Base-by-base conservation (phyloP, 345 rosid genomes). In the Melaleuca quinquenervia region DNA sequence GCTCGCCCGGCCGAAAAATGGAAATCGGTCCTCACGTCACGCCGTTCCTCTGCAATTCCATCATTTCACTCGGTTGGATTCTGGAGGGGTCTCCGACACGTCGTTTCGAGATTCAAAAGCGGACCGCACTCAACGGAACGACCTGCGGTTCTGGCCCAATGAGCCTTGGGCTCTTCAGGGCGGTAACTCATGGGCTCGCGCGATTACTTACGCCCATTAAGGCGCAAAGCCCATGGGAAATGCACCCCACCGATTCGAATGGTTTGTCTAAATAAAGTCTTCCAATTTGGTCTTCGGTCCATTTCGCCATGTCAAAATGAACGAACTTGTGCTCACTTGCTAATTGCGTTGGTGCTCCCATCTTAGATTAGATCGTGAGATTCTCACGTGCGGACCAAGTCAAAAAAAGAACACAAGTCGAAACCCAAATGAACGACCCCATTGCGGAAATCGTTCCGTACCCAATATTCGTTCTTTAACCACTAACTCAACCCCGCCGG, bases 341-440 rank as follows among this genome's bases (percentile, higher is more conserved):
- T 5, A 20, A 70, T 70, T 36, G 26, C 48, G 24, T 70, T 1
- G 0, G 24, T 2, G 8, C 18, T 32, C 48, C 70, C 78, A 70
- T 70, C 48, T 9, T 6, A 8, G 3, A 64, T 14, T 22, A 70
- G 44, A 36, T 8, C 13, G 6, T 0, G 78, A 0, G 32, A 15
- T 64, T 16, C 21, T 64, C 8, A 20, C 6, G 11, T 70, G 36
- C 22, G 13, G 45, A 1, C 36, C 32, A n/a, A 29, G 32, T n/a
- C 2, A 13, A 58, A n/a, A 13, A 0, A n/a, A 13, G 4, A 41
- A 41, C 41, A 58, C 1, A 16, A n/a, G 36, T 58, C 36, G 0
- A n/a, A 58, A 58, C 36, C n/a, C 70, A 58, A 18, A 58, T n/a
- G 18, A 4, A n/a, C 13, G 36, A n/a, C 78, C 48, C 44, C 0